phyloP scores from a whole-genome alignment of 148 eudicot species.

The Silene conica region DNA sequence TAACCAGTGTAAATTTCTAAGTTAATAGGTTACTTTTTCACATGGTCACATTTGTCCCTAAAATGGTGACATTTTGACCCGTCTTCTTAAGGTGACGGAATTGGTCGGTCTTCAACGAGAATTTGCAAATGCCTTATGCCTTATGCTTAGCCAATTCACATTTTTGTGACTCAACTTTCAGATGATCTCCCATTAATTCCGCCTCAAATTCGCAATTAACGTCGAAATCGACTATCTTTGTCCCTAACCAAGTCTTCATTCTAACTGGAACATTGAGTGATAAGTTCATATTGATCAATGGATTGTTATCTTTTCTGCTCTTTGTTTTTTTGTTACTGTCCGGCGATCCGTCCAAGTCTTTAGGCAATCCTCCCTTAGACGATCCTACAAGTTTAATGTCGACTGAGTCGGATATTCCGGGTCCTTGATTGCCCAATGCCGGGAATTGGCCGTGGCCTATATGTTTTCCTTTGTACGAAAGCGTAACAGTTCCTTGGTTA shows the following conservation, averaged over 20 bases:
- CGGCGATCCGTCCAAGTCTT: constrained; percentile 14
- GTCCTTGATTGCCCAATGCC: constrained; percentile 20
- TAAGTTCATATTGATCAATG: constrained; percentile 20
- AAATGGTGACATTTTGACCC: too few relatives aligned
- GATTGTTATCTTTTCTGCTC: constrained; percentile 11
- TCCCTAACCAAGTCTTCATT: constrained; percentile 40
- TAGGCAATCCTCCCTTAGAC: constrained; percentile 27
- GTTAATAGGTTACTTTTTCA: too few relatives aligned
- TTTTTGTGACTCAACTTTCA: constrained; percentile 38
- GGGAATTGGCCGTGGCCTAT: constrained; percentile 43
- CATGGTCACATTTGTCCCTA: too few relatives aligned
- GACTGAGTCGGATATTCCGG: constrained; percentile 17
- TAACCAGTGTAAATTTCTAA: too few relatives aligned
- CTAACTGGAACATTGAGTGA: constrained; percentile 29
- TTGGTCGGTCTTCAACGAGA: too few relatives aligned
- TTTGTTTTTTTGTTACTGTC: neutral
- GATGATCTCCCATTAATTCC: constrained; percentile 16
- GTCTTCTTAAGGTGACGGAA: too few relatives aligned
- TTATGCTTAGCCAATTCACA: too few relatives aligned
- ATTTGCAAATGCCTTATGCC: too few relatives aligned
- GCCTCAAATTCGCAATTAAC: constrained; percentile 49
- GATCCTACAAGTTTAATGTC: constrained; percentile 21
- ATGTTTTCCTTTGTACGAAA: constrained; percentile 25
- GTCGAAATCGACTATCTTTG: constrained; percentile 12
- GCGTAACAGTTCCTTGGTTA: constrained; percentile 25